A percentile compares a stretch with the other conserved stretches of the same genome.
Evolutionary conservation across 1,284 basidiomycete genomes (phyloP).

Genomic region (Malassezia nana): DNA sequence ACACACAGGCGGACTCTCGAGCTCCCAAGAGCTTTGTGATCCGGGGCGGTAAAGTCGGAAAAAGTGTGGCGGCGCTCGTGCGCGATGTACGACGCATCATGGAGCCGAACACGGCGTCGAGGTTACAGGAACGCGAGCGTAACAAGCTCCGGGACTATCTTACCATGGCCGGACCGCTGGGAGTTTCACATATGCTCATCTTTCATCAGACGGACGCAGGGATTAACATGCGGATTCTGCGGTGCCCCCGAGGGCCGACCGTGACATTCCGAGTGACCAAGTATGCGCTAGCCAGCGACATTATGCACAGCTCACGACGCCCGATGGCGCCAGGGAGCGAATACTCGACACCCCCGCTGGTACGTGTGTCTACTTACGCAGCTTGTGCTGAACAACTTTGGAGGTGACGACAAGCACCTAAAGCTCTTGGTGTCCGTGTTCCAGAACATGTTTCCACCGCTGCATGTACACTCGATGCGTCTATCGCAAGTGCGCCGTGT

Average conservation of each 20-base stretch:
- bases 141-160: conserved; percentile 93
- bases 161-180: conserved; percentile 78
- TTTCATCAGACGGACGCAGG: conserved; percentile 60
- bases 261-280: conserved; percentile 84
- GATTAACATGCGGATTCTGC: conserved; percentile 66
- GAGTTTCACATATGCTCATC: conserved; percentile 85
- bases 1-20: conserved; percentile 21
- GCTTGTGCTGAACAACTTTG: conserved; percentile 60
- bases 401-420: conserved; percentile 63
- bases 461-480: conserved; percentile 58
- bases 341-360: conserved; percentile 73
- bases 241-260: conserved; percentile 84
- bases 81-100: conserved; percentile 86
- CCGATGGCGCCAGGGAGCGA: conserved; percentile 65
- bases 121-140: conserved; percentile 78
- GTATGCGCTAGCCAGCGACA: conserved; percentile 79
- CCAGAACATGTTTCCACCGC: conserved; percentile 75
- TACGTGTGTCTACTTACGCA: conserved; percentile 55
- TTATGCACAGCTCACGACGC: conserved; percentile 60
- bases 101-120: conserved; percentile 93
- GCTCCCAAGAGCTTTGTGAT: conserved; percentile 65
- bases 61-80: conserved; percentile 75
- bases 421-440: conserved; percentile 63
- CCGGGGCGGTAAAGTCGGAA: conserved; percentile 83
- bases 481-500: conserved; percentile 58